A percentile compares a stretch with the other conserved stretches of the same genome.
Conservation (phyloP, 2,329 filamentous ascomycete genomes). For the Bipolaris oryzae region DNA sequence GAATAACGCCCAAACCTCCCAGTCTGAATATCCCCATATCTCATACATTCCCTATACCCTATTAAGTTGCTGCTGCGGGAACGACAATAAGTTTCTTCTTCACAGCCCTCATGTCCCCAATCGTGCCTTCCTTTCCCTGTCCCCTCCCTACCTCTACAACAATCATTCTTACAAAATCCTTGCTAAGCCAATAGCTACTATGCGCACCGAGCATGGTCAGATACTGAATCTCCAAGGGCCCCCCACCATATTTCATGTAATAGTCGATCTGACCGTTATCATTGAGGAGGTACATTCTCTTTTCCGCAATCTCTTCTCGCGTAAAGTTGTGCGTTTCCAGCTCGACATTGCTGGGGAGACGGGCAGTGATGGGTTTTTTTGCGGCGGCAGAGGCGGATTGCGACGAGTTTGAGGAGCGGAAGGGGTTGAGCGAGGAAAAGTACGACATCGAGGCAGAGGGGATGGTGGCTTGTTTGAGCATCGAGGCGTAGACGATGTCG, state of each 20-base stretch:
- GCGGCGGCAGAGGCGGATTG: conserved; percentile 27
- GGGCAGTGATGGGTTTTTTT: conserved; percentile 38
- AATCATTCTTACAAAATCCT: conserved; percentile 87
- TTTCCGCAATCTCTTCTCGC: conserved; percentile 89
- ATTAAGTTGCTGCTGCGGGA: too few relatives aligned
- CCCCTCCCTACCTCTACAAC: conserved; percentile 84
- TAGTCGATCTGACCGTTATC: conserved; percentile 97
- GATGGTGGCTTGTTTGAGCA: conserved; percentile 77
- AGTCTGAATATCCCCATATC: too few relatives aligned
- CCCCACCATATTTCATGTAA: conserved; percentile 81
- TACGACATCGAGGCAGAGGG: conserved; percentile 69
- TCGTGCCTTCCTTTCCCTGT: conserved; percentile 67
- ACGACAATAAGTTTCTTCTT: conserved; percentile 52
- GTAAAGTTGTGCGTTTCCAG: conserved; percentile 95
- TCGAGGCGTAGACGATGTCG: conserved; percentile 77
- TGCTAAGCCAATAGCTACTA: conserved; percentile 88
- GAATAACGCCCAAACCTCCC: too few relatives aligned
- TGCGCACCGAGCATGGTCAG: conserved; percentile 96
- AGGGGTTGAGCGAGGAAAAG: conserved; percentile 51
- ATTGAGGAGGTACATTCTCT: conserved; percentile 83
- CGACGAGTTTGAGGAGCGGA: conserved; percentile 40
- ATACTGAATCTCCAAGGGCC: conserved; percentile 92
- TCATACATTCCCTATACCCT: too few relatives aligned
- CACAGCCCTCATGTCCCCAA: conserved; percentile 60
- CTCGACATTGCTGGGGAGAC: conserved; percentile 68